A percentile compares a stretch with the other conserved stretches of the same genome.
Conservation (phyloP, 139 green algal genomes). For the Chlorella sp. region DNA sequence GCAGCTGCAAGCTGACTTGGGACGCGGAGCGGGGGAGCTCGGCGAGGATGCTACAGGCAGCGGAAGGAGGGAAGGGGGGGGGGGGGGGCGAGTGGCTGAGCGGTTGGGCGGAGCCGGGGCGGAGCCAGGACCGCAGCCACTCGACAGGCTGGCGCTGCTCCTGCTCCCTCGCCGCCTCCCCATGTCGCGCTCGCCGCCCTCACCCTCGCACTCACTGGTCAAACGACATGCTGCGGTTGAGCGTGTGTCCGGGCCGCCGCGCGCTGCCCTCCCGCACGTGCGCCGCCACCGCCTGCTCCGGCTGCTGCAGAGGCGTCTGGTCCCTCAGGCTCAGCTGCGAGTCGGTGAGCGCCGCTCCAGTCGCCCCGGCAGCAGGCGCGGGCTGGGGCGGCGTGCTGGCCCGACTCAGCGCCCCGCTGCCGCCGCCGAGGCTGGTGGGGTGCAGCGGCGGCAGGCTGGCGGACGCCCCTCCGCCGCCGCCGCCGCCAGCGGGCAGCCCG, state of each 20-base stretch:
- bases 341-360: neutral
- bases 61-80: neutral
- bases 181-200: neutral
- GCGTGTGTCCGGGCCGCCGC: too few species aligned
- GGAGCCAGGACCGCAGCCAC: neutral
- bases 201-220: conserved; percentile 30
- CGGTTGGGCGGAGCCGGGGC: neutral
- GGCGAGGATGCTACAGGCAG: conserved; percentile 30
- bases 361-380: neutral
- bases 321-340: neutral
- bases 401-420: neutral
- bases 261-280: neutral
- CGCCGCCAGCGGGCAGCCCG: neutral
- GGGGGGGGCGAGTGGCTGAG: neutral
- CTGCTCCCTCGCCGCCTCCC: neutral
- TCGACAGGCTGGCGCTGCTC: neutral
- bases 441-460: neutral
- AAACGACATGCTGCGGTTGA: conserved; percentile 2
- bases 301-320: neutral
- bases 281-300: neutral
- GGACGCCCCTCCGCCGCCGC: neutral
- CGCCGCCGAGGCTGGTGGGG: neutral
- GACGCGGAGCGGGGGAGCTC: conserved; percentile 42
- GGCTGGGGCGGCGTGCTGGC: conserved; percentile 17
- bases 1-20: conserved; percentile 27